These are phyloP conservation scores for Paraconiothyrium sp. DNA, from an alignment of 2,329 filamentous ascomycete species.

Conservation along the genomic window DNA sequence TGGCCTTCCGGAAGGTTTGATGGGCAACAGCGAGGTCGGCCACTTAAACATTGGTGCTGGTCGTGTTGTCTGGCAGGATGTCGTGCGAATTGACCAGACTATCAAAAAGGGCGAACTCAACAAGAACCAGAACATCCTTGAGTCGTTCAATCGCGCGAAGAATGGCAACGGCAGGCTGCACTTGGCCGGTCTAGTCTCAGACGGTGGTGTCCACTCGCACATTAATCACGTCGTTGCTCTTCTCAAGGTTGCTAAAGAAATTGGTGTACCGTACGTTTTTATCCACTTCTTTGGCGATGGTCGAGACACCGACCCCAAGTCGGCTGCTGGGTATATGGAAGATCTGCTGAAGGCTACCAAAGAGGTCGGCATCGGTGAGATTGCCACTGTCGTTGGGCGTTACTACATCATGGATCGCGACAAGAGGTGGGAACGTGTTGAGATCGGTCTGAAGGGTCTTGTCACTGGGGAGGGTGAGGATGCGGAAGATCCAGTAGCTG, in stretches of 20 bases:
- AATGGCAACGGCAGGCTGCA: slow-evolving; percentile 91
- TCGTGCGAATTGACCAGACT: slow-evolving; percentile 93
- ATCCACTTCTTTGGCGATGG: slow-evolving; percentile 99
- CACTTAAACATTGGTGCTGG: slow-evolving; percentile 99
- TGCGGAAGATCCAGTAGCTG: slow-evolving; percentile 83
- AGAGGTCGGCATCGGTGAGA: slow-evolving; percentile 85
- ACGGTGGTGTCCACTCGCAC: slow-evolving; percentile 96
- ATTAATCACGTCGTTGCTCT: slow-evolving; percentile 91
- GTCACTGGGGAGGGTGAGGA: slow-evolving; percentile 87
- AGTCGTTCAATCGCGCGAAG: slow-evolving; percentile 81
- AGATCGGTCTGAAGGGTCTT: slow-evolving; percentile 88
- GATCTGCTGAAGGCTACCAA: slow-evolving; percentile 81
- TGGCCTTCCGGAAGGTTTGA: slow-evolving; percentile 93
- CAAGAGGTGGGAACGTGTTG: slow-evolving; percentile 97
- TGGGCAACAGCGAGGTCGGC: slow-evolving; percentile 99
- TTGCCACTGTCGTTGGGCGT: slow-evolving; percentile 91
- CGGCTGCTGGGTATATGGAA: slow-evolving; percentile 85
- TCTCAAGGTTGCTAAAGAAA: slow-evolving; percentile 88
- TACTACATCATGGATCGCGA: slow-evolving; percentile 99
- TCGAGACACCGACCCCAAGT: slow-evolving; percentile 97
- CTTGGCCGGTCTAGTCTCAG: slow-evolving; percentile 88
- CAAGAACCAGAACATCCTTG: slow-evolving; percentile 79
- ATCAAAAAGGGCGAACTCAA: slow-evolving; percentile 86
- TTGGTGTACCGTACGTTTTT: slow-evolving; percentile 87
- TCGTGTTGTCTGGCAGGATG: slow-evolving; percentile 94